Evolutionary conservation across 2,329 filamentous ascomycete genomes (phyloP), one percentile per base, ranked within the genome.

Genomic region (Ceratocystis ficicola): DNA sequence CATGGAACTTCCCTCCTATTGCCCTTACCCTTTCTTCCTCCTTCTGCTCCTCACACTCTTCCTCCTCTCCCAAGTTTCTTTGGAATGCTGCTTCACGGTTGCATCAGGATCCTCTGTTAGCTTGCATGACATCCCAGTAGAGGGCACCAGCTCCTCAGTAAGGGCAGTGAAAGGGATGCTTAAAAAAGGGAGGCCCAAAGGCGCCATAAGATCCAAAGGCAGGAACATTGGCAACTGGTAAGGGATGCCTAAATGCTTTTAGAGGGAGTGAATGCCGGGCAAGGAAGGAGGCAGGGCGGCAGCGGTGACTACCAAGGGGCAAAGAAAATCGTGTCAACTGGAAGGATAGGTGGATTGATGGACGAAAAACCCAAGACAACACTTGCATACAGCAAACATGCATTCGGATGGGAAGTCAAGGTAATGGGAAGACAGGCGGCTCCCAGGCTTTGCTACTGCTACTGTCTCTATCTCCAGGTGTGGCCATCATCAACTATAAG

Each of bases 401-500:
- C 36, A 41, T 41, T 41, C 36, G 10, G 8, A 41, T 10, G 36
- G 36, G 36, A 41, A 12, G 10, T 41, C 36, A 41, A 41, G 36
- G 36, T 8, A 36, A 12, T 36, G 32, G 3, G 36, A 10, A 36
- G 32, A 36, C 6, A 41, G 7, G 59, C 6, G 32, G 44, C 5
- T 44, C n/a, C n/a, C 12, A n/a, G 15, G 5, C 52, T 59, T 59
- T 25, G 52, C 25, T 12, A 25, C 12, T 25, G 20, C 20, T 12
- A 5, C 15, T 20, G 22, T 25, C 7, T 22, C 30, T 28, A 22
- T 44, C 44, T 36, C n/a, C 5, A 22, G 5, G n/a, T 8, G 20
- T 25, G 52, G 28, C 28, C 30, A 28, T 32, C 5, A 5, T 20
- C 17, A n/a, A 67, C 44, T 67, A 67, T 67, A 67, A 64, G 57